phyloP scores from a whole-genome alignment of 176 grass and related monocot species.

The Ensete ventricosum region DNA sequence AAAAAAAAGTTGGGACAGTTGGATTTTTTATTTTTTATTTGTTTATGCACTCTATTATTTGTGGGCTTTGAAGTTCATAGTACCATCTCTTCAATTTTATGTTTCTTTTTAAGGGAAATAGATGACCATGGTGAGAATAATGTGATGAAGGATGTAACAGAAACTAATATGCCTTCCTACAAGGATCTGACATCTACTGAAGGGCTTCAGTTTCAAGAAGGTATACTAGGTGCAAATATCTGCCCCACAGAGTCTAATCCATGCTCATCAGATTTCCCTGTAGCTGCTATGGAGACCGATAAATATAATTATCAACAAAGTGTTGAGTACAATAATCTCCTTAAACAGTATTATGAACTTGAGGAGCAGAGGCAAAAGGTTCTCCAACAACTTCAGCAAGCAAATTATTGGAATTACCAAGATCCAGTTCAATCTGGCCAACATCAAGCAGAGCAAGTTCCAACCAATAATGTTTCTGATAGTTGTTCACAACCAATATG shows the following conservation, averaged over 20 bases:
- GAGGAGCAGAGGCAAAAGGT: constrained; percentile 60
- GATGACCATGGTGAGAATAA: constrained; percentile 15
- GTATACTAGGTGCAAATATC: constrained; percentile 16
- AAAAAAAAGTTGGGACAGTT: too few species aligned
- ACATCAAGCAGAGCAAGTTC: constrained; percentile 28
- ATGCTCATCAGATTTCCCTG: constrained; percentile 10
- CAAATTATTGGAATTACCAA: constrained; percentile 58
- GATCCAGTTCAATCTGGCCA: constrained; percentile 28
- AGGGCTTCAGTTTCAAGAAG: constrained; percentile 35
- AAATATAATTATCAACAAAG: constrained; percentile 29
- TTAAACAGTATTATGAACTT: constrained; percentile 70
- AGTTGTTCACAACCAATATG: constrained; percentile 28
- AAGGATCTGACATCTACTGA: constrained; percentile 26
- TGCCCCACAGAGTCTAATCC: constrained; percentile 22
- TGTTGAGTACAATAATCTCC: constrained; percentile 42
- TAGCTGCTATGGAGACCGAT: constrained; percentile 13
- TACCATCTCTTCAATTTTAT: neutral
- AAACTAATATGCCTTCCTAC: constrained; percentile 9
- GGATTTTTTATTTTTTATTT: too few species aligned
- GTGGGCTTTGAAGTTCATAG: too few species aligned
- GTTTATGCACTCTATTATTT: too few species aligned
- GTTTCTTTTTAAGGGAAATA: constrained; percentile 19
- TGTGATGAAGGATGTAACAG: constrained; percentile 6
- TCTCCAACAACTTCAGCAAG: constrained; percentile 65
- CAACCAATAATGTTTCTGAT: constrained; percentile 30